These are phyloP conservation scores for Paracorniculantispora psalliotae DNA, from an alignment of 2,329 filamentous ascomycete species.

Conservation along the genomic window DNA sequence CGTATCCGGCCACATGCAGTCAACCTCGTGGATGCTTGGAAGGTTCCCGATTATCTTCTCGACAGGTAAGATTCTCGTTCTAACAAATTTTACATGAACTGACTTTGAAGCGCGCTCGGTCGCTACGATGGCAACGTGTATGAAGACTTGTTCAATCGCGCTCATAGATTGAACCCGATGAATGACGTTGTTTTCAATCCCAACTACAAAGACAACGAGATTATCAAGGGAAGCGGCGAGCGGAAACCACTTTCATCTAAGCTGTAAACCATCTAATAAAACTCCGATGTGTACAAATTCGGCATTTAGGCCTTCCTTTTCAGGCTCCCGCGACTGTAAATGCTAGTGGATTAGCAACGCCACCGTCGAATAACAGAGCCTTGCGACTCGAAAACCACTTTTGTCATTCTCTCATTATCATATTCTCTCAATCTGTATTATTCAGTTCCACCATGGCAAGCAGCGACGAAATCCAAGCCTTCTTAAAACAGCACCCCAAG, in stretches of 20 bases:
- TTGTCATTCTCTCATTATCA: too few relatives aligned
- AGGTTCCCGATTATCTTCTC: conserved; percentile 73
- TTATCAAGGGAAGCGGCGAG: conserved; percentile 10
- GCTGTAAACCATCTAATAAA: background rate
- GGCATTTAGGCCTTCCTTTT: background rate
- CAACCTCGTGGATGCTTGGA: conserved; percentile 67
- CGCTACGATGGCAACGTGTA: conserved; percentile 71
- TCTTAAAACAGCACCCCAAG: background rate
- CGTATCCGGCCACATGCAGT: conserved; percentile 71
- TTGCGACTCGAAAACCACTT: too few relatives aligned
- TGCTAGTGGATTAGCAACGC: too few relatives aligned
- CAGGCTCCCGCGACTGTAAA: too few relatives aligned
- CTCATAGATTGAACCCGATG: conserved; percentile 66
- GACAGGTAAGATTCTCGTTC: conserved; percentile 44
- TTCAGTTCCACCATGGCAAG: background rate
- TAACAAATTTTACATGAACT: background rate
- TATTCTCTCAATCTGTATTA: background rate
- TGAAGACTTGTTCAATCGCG: conserved; percentile 69
- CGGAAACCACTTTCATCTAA: conserved; percentile 5
- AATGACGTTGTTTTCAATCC: conserved; percentile 69
- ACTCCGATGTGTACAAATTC: background rate
- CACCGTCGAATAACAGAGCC: too few relatives aligned
- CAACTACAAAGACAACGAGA: conserved; percentile 48
- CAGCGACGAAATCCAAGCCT: background rate
- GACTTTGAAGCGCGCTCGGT: conserved; percentile 46